A percentile compares a stretch with the other conserved stretches of the same genome.
phyloP scores from a whole-genome alignment of 2,329 filamentous ascomycete species.

The Paecilomyces dactylethromorphus region DNA sequence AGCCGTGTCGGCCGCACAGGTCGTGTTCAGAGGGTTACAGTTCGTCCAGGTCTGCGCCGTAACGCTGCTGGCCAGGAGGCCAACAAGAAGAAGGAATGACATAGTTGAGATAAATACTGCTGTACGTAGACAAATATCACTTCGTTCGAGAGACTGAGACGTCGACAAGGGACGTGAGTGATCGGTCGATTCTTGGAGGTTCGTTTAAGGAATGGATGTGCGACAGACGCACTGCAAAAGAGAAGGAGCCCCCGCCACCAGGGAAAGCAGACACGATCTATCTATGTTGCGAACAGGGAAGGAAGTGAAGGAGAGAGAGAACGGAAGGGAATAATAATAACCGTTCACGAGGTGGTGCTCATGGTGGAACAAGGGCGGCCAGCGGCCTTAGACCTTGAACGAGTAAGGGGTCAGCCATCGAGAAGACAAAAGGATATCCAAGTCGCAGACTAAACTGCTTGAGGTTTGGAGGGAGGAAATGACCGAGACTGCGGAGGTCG shows the following conservation, averaged over 20 bases:
- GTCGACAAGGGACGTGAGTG: background rate
- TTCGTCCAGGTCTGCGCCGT: slow-evolving; percentile 66
- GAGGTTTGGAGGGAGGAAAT: background rate
- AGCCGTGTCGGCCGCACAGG: slow-evolving; percentile 65
- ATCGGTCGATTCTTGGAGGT: background rate
- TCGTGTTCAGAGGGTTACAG: slow-evolving; percentile 69
- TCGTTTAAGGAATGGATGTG: background rate
- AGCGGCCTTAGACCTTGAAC: background rate
- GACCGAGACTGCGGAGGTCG: background rate
- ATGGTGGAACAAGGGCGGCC: background rate
- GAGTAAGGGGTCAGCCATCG: background rate
- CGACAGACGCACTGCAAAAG: background rate
- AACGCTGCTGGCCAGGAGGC: slow-evolving; percentile 22
- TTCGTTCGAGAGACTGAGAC: background rate
- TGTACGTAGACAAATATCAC: background rate
- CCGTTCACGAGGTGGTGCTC: background rate
- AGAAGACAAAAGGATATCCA: background rate
- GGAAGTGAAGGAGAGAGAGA: background rate
- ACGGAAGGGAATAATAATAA: background rate
- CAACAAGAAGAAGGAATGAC: slow-evolving; percentile 15
- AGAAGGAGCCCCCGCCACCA: background rate
- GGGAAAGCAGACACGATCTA: background rate
- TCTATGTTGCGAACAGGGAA: background rate
- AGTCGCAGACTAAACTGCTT: background rate
- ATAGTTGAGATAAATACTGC: background rate